Base-by-base conservation (phyloP, 176 grass and related monocot genomes). In the Aechmea fasciata region DNA sequence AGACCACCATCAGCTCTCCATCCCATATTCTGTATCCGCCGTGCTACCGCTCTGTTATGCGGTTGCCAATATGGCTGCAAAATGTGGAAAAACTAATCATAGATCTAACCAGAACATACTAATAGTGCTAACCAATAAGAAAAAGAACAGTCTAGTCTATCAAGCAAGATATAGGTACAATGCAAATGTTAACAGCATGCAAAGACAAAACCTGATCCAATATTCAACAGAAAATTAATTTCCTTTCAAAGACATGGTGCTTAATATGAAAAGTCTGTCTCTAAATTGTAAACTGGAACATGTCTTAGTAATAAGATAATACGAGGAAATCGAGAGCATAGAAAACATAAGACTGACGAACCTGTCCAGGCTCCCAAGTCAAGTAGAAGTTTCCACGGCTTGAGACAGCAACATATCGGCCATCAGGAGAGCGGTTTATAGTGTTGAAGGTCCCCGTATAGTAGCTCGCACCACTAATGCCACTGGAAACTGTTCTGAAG, bases 401-500 rank as follows among this genome's bases (percentile, higher is more conserved):
- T 28, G 93, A 92, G 18, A 97, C 93, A 52, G 93, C 93, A 0
- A 97, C 89, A 13, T 97, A 97, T 20, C 86, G 80, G 13, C 93
- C 93, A 23, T 97, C 93, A 26, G 89, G 86, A 12, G 93, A 97
- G 25, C 93, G 79, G 68, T 90, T 92, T 14, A 97, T 84, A 0
- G 93, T 92, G 81, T 92, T 97, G 63, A 97, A 97, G 50, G 93
- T 97, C 29, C 93, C 93, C 1, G 93, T 97, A 71, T 97, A 97
- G 81, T 97, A 92, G 51, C 93, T 97, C 0, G 93, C 93, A 77
- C 93, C 93, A 13, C 93, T 97, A 74, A 97, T 92, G 71, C 93
- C 93, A 87, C 93, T 97, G n/a, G 93, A 97, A 79, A 97, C 89
- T 85, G 93, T 97, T 87, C 93, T 96, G 92, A 69, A 89, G 49